These are phyloP conservation scores for Cryptosporidium muris DNA, from an alignment of 169 alveolate genomes.

Conservation along the genomic window DNA sequence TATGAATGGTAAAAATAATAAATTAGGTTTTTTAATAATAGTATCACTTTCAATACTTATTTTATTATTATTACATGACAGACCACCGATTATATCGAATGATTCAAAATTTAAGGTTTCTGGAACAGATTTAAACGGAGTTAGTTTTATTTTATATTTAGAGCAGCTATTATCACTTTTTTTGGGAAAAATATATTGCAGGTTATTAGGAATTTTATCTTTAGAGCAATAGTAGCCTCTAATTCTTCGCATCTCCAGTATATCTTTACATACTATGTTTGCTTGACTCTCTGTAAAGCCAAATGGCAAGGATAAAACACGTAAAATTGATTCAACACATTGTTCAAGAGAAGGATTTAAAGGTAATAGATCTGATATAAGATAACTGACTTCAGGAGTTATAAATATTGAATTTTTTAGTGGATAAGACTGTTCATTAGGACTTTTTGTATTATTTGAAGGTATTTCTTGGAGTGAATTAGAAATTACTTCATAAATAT, in stretches of 20 bases:
- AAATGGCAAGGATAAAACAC: slow-evolving; percentile 40
- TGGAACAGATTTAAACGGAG: slow-evolving; percentile 46
- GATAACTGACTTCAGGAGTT: slow-evolving; percentile 50
- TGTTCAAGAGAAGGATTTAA: slow-evolving; percentile 25
- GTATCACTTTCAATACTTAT: slow-evolving; percentile 27
- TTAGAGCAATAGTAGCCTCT: slow-evolving; percentile 1
- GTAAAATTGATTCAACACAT: slow-evolving; percentile 35
- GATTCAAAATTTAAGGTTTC: slow-evolving; percentile 17
- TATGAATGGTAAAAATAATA: slow-evolving; percentile 21
- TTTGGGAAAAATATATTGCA: neutral
- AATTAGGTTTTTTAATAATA: neutral
- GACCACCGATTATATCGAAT: slow-evolving; percentile 42
- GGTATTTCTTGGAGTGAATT: neutral
- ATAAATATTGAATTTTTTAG: neutral
- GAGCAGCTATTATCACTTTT: neutral
- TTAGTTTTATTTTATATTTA: neutral
- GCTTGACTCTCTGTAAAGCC: slow-evolving; percentile 14
- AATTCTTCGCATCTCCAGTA: slow-evolving; percentile 24
- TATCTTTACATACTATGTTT: slow-evolving; percentile 8
- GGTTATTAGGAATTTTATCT: no score
- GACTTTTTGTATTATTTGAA: neutral
- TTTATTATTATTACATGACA: slow-evolving; percentile 15
- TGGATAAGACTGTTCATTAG: neutral
- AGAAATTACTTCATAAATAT: slow-evolving; percentile 26
- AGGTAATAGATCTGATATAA: slow-evolving; percentile 59